A percentile compares a stretch with the other conserved stretches of the same genome.
Conservation (phyloP, 2,329 filamentous ascomycete genomes). For the Fusarium sp. region DNA sequence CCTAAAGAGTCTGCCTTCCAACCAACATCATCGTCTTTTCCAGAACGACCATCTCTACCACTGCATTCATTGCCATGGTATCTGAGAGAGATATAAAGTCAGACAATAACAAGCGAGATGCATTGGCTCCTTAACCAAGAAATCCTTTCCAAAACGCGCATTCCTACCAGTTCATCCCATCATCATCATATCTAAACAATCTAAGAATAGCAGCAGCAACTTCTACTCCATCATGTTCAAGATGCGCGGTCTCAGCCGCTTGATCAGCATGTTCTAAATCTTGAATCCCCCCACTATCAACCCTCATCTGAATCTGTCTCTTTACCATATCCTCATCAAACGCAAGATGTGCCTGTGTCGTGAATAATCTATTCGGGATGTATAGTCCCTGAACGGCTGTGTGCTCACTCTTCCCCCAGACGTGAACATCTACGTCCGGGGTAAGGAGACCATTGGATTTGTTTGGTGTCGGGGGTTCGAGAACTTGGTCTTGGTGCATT, state of each 20-base stretch:
- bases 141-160: not conserved
- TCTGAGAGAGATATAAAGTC: too few species aligned
- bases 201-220: slow-evolving; percentile 76
- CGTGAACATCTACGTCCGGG: slow-evolving; percentile 57
- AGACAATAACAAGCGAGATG: too few species aligned
- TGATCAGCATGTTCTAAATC: slow-evolving; percentile 71
- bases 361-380: slow-evolving; percentile 71
- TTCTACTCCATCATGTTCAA: slow-evolving; percentile 77
- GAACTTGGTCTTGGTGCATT: slow-evolving; percentile 84
- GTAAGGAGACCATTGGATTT: slow-evolving; percentile 55
- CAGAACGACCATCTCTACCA: too few species aligned
- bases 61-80: too few species aligned
- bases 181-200: slow-evolving; percentile 63
- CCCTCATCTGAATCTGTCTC: slow-evolving; percentile 71
- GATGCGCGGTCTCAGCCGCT: slow-evolving; percentile 70
- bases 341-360: slow-evolving; percentile 84
- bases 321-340: slow-evolving; percentile 77
- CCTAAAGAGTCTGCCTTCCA: too few species aligned
- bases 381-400: slow-evolving; percentile 84
- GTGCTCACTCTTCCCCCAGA: slow-evolving; percentile 72
- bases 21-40: too few species aligned
- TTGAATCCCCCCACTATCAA: slow-evolving; percentile 71
- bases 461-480: slow-evolving; percentile 66
- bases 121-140: too few species aligned
- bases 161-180: slow-evolving; percentile 49